Base-by-base conservation (phyloP, 129 eudicot genomes). In the Flaveria brownii region DNA sequence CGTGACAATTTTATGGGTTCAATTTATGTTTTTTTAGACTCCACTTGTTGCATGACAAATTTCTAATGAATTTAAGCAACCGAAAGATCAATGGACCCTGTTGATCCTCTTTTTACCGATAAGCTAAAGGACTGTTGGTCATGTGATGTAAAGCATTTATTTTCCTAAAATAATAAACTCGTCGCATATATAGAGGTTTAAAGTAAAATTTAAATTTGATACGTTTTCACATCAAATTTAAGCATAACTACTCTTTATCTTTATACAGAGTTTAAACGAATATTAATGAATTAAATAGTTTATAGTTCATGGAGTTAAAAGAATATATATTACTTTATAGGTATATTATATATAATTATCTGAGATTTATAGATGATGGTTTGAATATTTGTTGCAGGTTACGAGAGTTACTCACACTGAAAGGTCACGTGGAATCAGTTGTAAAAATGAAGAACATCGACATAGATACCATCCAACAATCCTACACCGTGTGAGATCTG, bases 351-450 rank as follows among this genome's bases (percentile, higher is more conserved):
- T 49, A 11, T 11, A 36, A 36, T 36, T 5, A 36, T 49, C 5
- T 49, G 55, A 49, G 13, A 49, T 49, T 12, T 49, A 3, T 49
- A 4, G 5, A 14, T 49, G 30, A 60, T 70, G 5, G 9, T 59
- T 51, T 64, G 42, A n/a, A 26, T 60, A 15, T 51, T 64, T 73
- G 33, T 61, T 81, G 76, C 82, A 88, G 94, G 87, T 69, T 89
- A 47, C 76, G 95, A 78, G 95, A 88, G 77, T 70, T 88, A 87
- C 85, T 79, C 36, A 89, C 94, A 1, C 76, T 89, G 23, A 89
- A 87, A 83, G 96, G 96, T 25, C 96, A 87, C 0, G 91, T 87
- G 22, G 96, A 89, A 77, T 89, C 96, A 4, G 91, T 87, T 52
- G 85, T 89, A 50, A 89, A 89, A 71, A 23, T 87, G 84, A 89